Percentiles rank a stretch among this genome's conserved stretches.
Evolutionary conservation across 495 filamentous ascomycete genomes (phyloP).

Genomic region (Tuber indicum): DNA sequence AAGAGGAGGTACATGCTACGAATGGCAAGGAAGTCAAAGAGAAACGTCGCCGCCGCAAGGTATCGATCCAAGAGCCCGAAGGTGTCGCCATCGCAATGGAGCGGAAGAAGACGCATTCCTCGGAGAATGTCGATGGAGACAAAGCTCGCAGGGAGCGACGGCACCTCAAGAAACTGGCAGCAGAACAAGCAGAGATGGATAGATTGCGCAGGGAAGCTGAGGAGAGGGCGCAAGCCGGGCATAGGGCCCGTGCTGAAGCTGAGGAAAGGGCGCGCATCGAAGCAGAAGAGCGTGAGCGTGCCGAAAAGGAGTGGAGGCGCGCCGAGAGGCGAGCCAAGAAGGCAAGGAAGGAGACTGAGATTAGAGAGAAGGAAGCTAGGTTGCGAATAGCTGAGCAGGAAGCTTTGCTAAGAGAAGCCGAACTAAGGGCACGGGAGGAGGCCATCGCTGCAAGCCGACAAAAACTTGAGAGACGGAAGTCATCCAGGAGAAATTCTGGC

Average conservation of each 20-base stretch:
- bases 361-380: slow-evolving; percentile 18
- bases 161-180: slow-evolving; percentile 20
- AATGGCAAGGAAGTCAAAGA: slow-evolving; percentile 21
- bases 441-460: slow-evolving; percentile 17
- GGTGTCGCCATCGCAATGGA: slow-evolving; percentile 22
- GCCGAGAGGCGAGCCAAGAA: slow-evolving; percentile 28
- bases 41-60: slow-evolving; percentile 21
- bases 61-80: slow-evolving; percentile 12
- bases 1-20: slow-evolving; percentile 11
- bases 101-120: slow-evolving; percentile 21
- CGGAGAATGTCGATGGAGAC: slow-evolving; percentile 18
- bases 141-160: slow-evolving; percentile 29
- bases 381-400: slow-evolving; percentile 19
- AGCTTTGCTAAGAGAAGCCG: slow-evolving; percentile 18
- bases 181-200: slow-evolving; percentile 23
- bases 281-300: slow-evolving; percentile 13
- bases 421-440: slow-evolving; percentile 23
- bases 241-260: slow-evolving; percentile 13
- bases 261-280: slow-evolving; percentile 23
- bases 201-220: slow-evolving; percentile 15
- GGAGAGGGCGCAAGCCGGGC: slow-evolving; percentile 12
- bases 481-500: slow-evolving; percentile 25
- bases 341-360: slow-evolving; percentile 27
- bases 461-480: slow-evolving; percentile 31
- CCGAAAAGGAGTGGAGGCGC: slow-evolving; percentile 25